Base-by-base conservation (phyloP, 2,329 filamentous ascomycete genomes). In the Venturiaceae sp. region DNA sequence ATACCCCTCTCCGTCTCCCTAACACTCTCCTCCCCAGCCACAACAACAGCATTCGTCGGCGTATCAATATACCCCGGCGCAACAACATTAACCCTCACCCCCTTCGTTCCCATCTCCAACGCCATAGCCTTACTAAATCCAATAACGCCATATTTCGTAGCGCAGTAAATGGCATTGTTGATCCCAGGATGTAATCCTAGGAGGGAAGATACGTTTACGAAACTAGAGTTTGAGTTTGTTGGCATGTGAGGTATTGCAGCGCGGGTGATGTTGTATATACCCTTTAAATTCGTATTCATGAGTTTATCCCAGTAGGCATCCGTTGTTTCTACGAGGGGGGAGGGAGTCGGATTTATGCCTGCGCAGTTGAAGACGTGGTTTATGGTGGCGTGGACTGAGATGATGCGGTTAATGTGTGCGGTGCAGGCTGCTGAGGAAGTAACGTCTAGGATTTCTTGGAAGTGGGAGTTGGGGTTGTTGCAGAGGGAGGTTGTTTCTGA, bases 21-120 rank as follows among this genome's bases (percentile, higher is more conserved):
- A 13, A 82, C 70, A 0, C 77, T 75, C 57, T 71, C 65, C 0
- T 77, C 76, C 9, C 83, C 78, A 14, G 77, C 73, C 14, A 78
- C 77, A 23, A 84, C 72, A 65, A 84, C 84, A 30, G 83, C 66
- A 5, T 82, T 80, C 0, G 82, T 83, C 0, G 68, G 76, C 0
- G 79, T 84, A 1, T 81, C 80, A 5, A 52, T 33, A 30, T 69
- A 71, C 0, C 79, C 80, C 0, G 80, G 80, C 0, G 79, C 75
- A 13, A 82, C 66, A 14, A 71, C 71, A 62, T 83, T 82, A 11
- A 82, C 79, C 9, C 64, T 68, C 65, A 83, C 80, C 2, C 76
- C 77, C 63, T 75, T 77, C 9, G 68, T 63, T 1, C 74, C 79
- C 23, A 84, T 73, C 55, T 83, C 80, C 67, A 82, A 69, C 1